These are phyloP conservation scores for Pneumocystis sp. DNA, from an alignment of 1,139 yeast species.

Conservation along the genomic window DNA sequence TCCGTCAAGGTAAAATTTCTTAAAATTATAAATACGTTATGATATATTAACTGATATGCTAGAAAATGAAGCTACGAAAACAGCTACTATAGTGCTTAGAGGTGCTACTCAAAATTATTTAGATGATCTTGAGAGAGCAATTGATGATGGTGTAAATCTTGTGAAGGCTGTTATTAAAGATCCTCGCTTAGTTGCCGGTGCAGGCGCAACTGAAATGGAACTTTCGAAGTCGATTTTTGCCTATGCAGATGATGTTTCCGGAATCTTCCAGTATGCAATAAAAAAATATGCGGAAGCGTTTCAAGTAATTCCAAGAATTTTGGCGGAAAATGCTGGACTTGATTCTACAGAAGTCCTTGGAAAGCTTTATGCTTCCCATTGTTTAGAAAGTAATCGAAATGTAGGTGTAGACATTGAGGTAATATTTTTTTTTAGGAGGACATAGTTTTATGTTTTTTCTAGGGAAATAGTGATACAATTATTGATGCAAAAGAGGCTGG, in stretches of 20 bases:
- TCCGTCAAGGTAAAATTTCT: conserved; percentile 53
- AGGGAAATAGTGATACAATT: conserved; percentile 33
- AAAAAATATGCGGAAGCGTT: conserved; percentile 89
- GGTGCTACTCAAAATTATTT: conserved; percentile 94
- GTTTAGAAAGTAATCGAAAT: conserved; percentile 29
- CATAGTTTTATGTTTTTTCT: not conserved
- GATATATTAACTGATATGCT: not conserved
- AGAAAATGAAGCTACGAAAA: conserved; percentile 39
- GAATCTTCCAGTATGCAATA: conserved; percentile 80
- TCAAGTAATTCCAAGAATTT: conserved; percentile 80
- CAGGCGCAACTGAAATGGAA: conserved; percentile 93
- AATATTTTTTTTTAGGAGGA: not conserved
- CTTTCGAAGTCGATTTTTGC: conserved; percentile 63
- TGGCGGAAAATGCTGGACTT: conserved; percentile 89
- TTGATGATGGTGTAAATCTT: conserved; percentile 90
- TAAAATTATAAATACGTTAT: conserved; percentile 3
- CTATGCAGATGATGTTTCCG: conserved; percentile 89
- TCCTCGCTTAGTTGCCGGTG: conserved; percentile 75
- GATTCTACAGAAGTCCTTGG: conserved; percentile 81
- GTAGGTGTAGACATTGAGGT: conserved; percentile 65
- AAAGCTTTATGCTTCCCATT: conserved; percentile 74
- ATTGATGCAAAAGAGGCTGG: conserved; percentile 55
- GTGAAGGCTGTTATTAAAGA: conserved; percentile 79
- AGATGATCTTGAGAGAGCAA: conserved; percentile 92
- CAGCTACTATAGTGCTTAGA: conserved; percentile 83